Evolutionary conservation across 164 flowering plant genomes (phyloP), one percentile per base, ranked within the genome.

Genomic region (Magnolia changhungtana): DNA sequence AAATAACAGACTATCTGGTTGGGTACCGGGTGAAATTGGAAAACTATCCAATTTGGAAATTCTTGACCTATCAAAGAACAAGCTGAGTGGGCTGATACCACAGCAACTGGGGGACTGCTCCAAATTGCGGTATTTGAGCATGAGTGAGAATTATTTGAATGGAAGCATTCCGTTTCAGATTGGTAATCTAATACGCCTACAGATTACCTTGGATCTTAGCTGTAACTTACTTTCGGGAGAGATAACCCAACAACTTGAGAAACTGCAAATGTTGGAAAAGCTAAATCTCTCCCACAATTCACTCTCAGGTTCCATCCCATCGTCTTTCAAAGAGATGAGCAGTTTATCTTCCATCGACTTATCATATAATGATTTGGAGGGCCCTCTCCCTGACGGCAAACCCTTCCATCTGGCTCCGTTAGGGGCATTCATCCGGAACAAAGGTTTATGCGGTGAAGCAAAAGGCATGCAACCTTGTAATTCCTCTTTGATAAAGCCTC

Each of bases 221-320:
- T 50, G 29, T 3, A 73, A 73, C 45, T 29, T 29, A 1, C 75
- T 73, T 19, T 24, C 67, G 0, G 67, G 75, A 10, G 13, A 23
- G 7, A 61, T 73, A 73, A n/a, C 58, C 4, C 67, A 45, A 1
- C 67, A 61, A 21, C 67, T 73, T 18, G 50, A 68, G 29, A 73
- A 73, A 10, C 37, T 73, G 51, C 49, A 13, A 13, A 10, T 16
- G 23, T 31, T 73, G 75, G 19, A 45, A 0, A 73, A 59, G 69
- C 72, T 81, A 8, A 73, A 78, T 45, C 75, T 81, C 67, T 76
- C 79, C 63, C 72, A 65, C 51, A 81, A 81, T 59, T 59, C 63
- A 6, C 73, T 81, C 71, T 52, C 77, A 75, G 81, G 69, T 16
- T 18, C 19, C 68, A 73, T 81, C 23, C 83, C 83, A n/a, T 2